These are phyloP conservation scores for Wickerhamiella kurtzmanii DNA, from an alignment of 805 yeast genomes.

Conservation along the genomic window DNA sequence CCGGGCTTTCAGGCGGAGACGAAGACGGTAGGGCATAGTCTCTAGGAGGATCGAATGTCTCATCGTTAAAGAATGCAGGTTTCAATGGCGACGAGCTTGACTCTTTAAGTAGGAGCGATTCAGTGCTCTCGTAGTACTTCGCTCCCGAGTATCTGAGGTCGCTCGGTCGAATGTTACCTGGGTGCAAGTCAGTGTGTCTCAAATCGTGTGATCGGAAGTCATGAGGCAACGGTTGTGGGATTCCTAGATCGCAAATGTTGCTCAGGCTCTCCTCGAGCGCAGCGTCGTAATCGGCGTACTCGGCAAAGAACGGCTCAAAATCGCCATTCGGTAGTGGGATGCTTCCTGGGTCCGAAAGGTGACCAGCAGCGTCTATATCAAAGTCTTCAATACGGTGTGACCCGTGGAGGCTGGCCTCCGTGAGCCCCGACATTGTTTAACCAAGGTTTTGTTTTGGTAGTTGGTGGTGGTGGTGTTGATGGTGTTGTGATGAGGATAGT, in stretches of 20 bases:
- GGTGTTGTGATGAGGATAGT: background rate
- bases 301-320: slow-evolving; percentile 33
- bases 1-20: slow-evolving; percentile 19
- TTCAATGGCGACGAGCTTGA: slow-evolving; percentile 3
- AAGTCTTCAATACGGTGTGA: background rate
- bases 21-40: slow-evolving; percentile 10
- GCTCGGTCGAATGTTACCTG: background rate
- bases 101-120: background rate
- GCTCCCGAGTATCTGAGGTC: background rate
- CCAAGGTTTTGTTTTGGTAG: background rate
- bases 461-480: background rate
- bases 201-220: background rate
- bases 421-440: background rate
- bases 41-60: background rate
- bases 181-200: background rate
- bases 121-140: background rate
- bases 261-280: slow-evolving; percentile 43
- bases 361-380: slow-evolving; percentile 7
- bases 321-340: slow-evolving; percentile 43
- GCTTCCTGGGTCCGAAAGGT: slow-evolving; percentile 13
- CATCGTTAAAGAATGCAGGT: background rate
- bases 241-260: slow-evolving; percentile 48
- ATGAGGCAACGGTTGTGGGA: slow-evolving; percentile 28
- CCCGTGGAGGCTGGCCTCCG: background rate
- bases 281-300: slow-evolving; percentile 34